A percentile compares a stretch with the other conserved stretches of the same genome.
These are phyloP conservation scores for Amylostereum areolatum DNA, from an alignment of 1,284 basidiomycete genomes.

Conservation along the genomic window DNA sequence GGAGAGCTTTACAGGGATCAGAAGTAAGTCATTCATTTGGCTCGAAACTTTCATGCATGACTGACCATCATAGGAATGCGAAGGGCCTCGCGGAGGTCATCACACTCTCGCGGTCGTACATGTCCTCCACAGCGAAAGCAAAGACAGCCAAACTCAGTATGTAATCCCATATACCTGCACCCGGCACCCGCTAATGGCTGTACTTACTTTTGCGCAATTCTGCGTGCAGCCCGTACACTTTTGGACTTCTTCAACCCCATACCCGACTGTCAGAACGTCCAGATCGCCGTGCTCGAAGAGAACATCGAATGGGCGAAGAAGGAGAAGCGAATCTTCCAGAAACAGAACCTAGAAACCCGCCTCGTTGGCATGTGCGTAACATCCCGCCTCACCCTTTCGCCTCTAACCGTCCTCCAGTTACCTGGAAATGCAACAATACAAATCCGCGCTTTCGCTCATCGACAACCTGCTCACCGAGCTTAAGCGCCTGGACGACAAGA, in stretches of 20 bases:
- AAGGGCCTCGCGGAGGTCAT: constrained; percentile 85
- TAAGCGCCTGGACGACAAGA: constrained; percentile 94
- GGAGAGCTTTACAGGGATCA: constrained; percentile 86
- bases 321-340: constrained; percentile 94
- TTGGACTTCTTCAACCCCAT: constrained; percentile 86
- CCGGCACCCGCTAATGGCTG: background rate
- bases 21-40: constrained; percentile 44
- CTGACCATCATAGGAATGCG: constrained; percentile 57
- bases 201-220: constrained; percentile 9
- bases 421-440: constrained; percentile 75
- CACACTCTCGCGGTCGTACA: constrained; percentile 82
- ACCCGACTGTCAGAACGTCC: constrained; percentile 70
- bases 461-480: constrained; percentile 86
- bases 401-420: constrained; percentile 37
- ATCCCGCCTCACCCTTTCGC: background rate
- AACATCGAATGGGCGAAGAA: constrained; percentile 91
- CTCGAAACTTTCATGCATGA: background rate
- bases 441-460: constrained; percentile 78
- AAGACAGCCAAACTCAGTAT: constrained; percentile 96
- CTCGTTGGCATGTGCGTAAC: constrained; percentile 72
- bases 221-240: constrained; percentile 73
- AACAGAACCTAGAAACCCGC: constrained; percentile 90
- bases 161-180: constrained; percentile 22
- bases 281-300: constrained; percentile 83
- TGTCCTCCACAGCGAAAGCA: constrained; percentile 94